A percentile compares a stretch with the other conserved stretches of the same genome.
These are phyloP conservation scores for Teunomyces tritomae DNA, from an alignment of 805 yeast genomes.

Conservation along the genomic window DNA sequence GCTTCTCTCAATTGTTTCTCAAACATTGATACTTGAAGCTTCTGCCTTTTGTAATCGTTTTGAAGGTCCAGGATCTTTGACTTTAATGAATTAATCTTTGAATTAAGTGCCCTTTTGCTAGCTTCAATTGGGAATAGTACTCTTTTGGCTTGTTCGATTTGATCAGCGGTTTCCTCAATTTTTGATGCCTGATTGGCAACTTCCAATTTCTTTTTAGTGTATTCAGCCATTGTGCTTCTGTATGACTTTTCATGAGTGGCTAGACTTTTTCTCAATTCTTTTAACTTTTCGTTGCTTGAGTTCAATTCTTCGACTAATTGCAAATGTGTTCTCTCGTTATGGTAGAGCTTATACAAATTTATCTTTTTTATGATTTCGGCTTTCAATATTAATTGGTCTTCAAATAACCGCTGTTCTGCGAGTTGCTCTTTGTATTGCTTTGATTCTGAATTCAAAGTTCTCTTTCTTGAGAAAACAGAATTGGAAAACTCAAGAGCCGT, in stretches of 20 bases:
- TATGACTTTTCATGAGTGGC: slow-evolving; percentile 25
- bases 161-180: slow-evolving; percentile 32
- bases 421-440: slow-evolving; percentile 76
- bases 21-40: slow-evolving; percentile 37
- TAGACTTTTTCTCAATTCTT: slow-evolving; percentile 8
- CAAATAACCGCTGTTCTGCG: slow-evolving; percentile 66
- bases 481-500: slow-evolving; percentile 63
- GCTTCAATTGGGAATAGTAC: slow-evolving; percentile 62
- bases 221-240: slow-evolving; percentile 33
- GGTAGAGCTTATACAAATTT: slow-evolving; percentile 64
- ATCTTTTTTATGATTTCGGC: slow-evolving; percentile 44
- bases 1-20: slow-evolving; percentile 49
- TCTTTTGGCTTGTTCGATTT: slow-evolving; percentile 45
- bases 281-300: too few species aligned
- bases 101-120: slow-evolving; percentile 46
- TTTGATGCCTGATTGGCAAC: slow-evolving; percentile 39
- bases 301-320: slow-evolving; percentile 32
- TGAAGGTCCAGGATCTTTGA: slow-evolving; percentile 49
- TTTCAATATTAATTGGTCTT: slow-evolving; percentile 50
- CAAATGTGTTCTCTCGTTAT: slow-evolving; percentile 46
- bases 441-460: slow-evolving; percentile 69
- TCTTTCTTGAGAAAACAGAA: slow-evolving; percentile 62
- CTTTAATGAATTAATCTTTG: slow-evolving; percentile 46
- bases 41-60: slow-evolving; percentile 54
- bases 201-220: slow-evolving; percentile 45